A percentile compares a stretch with the other conserved stretches of the same genome.
Evolutionary conservation across 441 rosid species (phyloP).

Genomic region (Erodium texanum): DNA sequence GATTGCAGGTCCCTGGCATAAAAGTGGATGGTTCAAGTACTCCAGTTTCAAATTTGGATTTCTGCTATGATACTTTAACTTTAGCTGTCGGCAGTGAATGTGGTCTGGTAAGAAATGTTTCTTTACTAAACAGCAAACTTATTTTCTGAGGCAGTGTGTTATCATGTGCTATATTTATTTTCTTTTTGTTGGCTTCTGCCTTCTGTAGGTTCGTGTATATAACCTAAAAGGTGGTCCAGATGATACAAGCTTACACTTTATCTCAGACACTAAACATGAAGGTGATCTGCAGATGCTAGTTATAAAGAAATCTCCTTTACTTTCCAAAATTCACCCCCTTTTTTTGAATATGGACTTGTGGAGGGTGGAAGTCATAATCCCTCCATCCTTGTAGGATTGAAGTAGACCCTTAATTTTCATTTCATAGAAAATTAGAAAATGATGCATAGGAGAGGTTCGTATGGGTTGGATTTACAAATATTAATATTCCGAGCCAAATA

Average conservation of each 20-base stretch:
- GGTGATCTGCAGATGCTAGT: constrained; percentile 27
- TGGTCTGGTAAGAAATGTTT: constrained; percentile 50
- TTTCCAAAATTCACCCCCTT: constrained; percentile 5
- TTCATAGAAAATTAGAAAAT: background rate
- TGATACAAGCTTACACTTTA: constrained; percentile 28
- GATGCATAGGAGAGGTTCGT: constrained; percentile 1
- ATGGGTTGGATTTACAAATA: background rate
- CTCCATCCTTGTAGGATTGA: background rate
- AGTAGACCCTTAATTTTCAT: constrained; percentile 2
- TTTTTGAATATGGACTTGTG: background rate
- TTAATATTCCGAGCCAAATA: background rate
- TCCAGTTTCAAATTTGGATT: constrained; percentile 43
- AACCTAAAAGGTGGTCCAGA: constrained; percentile 27
- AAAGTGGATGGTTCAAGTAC: constrained; percentile 30
- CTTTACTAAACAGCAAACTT: constrained; percentile 1
- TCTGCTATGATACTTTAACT: constrained; percentile 39
- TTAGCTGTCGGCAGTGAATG: constrained; percentile 57
- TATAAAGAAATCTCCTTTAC: background rate
- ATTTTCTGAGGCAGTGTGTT: background rate
- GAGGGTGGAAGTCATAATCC: background rate
- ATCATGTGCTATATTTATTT: constrained; percentile 8
- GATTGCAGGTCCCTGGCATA: constrained; percentile 38
- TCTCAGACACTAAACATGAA: constrained; percentile 41
- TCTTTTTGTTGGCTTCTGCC: constrained; percentile 15
- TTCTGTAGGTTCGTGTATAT: constrained; percentile 56